These are phyloP conservation scores for Fusarium camptoceras DNA, from an alignment of 2,329 filamentous ascomycete genomes.

Conservation along the genomic window DNA sequence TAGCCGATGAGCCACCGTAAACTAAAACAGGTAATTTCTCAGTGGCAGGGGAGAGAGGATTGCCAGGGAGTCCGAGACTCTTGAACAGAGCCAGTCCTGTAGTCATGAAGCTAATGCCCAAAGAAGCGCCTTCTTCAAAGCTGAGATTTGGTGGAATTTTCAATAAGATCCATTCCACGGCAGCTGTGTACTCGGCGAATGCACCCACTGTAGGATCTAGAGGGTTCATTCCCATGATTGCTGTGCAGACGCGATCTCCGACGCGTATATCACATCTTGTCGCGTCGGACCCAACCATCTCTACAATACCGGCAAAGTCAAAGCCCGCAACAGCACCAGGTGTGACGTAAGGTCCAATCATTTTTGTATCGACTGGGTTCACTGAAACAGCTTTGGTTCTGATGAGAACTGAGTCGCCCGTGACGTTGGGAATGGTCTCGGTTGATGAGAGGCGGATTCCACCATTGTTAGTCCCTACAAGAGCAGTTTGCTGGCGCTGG, in stretches of 20 bases:
- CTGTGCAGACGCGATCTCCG: background rate
- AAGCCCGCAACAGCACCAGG: background rate
- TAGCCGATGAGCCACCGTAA: constrained; percentile 18
- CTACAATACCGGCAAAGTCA: background rate
- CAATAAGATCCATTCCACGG: constrained; percentile 54
- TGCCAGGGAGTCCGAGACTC: constrained; percentile 45
- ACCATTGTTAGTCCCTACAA: background rate
- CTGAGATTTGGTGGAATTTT: constrained; percentile 54
- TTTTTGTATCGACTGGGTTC: background rate
- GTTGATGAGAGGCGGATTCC: background rate
- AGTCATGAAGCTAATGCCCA: constrained; percentile 58
- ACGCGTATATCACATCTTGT: background rate
- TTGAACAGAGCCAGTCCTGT: constrained; percentile 60
- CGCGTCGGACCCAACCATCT: background rate
- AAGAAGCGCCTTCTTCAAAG: constrained; percentile 59
- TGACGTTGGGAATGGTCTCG: background rate
- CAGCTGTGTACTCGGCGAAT: constrained; percentile 55
- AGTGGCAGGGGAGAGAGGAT: background rate
- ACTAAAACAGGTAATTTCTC: constrained; percentile 2
- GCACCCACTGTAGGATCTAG: constrained; percentile 47
- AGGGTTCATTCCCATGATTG: background rate
- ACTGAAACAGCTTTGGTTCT: background rate
- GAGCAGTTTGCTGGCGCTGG: background rate
- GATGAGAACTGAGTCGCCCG: background rate
- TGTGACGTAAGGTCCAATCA: background rate